phyloP scores from a whole-genome alignment of 257 asterid genomes.

The Solanum raphanifolium region DNA sequence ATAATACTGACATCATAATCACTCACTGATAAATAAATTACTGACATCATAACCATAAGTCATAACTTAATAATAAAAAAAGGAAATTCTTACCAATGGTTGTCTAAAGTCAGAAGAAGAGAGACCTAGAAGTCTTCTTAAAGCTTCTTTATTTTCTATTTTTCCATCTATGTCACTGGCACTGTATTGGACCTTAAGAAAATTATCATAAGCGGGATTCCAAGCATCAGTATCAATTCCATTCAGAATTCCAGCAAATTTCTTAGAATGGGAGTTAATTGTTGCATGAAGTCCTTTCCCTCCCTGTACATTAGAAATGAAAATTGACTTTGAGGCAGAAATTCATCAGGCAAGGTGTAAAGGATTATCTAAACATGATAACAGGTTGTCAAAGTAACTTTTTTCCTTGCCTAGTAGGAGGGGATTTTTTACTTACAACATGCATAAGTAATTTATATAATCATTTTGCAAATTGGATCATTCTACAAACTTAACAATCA shows the following conservation, averaged over 20 bases:
- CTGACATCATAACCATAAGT: background rate
- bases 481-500: background rate
- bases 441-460: background rate
- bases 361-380: background rate
- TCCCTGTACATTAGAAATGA: slow-evolving; percentile 46
- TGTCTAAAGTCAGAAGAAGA: slow-evolving; percentile 43
- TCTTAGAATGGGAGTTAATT: slow-evolving; percentile 63
- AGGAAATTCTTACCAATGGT: slow-evolving; percentile 61
- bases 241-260: slow-evolving; percentile 83
- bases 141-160: slow-evolving; percentile 69
- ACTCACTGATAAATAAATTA: background rate
- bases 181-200: slow-evolving; percentile 65
- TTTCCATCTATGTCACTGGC: slow-evolving; percentile 66
- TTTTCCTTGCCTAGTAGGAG: background rate
- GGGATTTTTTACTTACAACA: background rate
- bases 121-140: slow-evolving; percentile 58
- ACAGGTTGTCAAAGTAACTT: background rate
- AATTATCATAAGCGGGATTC: slow-evolving; percentile 86
- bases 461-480: background rate
- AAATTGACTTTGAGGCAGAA: background rate
- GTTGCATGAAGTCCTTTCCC: slow-evolving; percentile 76
- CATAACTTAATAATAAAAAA: background rate
- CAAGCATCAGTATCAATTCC: slow-evolving; percentile 93
- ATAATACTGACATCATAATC: background rate
- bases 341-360: background rate